These are phyloP conservation scores for Aspergillus diversus DNA, from an alignment of 495 filamentous ascomycete species.

Conservation along the genomic window DNA sequence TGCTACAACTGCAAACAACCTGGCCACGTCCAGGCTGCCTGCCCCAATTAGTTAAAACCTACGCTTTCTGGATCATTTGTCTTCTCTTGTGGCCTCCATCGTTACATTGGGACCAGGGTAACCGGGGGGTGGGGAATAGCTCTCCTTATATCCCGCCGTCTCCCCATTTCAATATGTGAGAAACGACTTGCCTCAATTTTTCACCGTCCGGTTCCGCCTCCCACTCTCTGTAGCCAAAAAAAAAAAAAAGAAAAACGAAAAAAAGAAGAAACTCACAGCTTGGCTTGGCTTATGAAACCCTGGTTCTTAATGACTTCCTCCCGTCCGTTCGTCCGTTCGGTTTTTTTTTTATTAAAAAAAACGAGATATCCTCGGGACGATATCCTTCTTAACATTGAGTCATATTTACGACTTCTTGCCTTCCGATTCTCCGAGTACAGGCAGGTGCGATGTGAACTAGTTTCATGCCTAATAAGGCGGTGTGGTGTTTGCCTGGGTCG, in stretches of 20 bases:
- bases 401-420: conserved; percentile 20
- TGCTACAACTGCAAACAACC: conserved; percentile 99
- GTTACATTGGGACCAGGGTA: conserved; percentile 23
- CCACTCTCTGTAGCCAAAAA: conserved; percentile 1
- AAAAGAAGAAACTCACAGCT: neutral
- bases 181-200: neutral
- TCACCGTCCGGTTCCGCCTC: neutral
- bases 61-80: conserved; percentile 29
- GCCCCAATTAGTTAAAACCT: conserved; percentile 65
- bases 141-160: conserved; percentile 1
- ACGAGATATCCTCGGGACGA: conserved; percentile 2
- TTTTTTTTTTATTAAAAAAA: conserved; percentile 21
- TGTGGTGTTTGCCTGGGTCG: conserved; percentile 29
- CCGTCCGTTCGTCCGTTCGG: conserved; percentile 12
- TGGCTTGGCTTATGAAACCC: conserved; percentile 31
- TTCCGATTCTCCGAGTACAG: conserved; percentile 7
- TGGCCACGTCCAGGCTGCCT: conserved; percentile 91
- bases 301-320: conserved; percentile 27
- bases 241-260: neutral
- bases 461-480: conserved; percentile 27
- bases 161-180: neutral
- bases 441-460: conserved; percentile 21
- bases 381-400: conserved; percentile 25
- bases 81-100: conserved; percentile 25
- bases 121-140: conserved; percentile 1